These are phyloP conservation scores for Zanthoxylum bungeanum DNA, from an alignment of 345 rosid species.

Conservation along the genomic window DNA sequence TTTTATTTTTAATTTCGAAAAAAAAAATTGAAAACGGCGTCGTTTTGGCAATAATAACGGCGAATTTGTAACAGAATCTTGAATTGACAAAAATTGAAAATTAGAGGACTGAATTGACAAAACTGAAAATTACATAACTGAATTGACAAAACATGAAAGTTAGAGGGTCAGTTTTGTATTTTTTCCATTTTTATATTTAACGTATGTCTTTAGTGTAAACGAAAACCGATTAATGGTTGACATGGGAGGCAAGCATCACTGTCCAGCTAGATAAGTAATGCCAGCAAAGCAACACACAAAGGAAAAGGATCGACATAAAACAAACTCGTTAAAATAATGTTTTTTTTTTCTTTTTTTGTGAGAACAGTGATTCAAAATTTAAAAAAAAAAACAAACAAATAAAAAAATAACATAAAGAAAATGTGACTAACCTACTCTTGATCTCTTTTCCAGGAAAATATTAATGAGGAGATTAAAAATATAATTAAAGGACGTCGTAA, in stretches of 20 bases:
- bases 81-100: no score
- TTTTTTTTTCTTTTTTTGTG: neutral
- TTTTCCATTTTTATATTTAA: no score
- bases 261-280: slow-evolving; percentile 10
- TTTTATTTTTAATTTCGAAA: no score
- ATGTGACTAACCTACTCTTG: slow-evolving; percentile 11
- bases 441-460: no score
- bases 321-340: slow-evolving; percentile 18
- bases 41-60: no score
- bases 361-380: neutral
- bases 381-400: neutral
- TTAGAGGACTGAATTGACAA: no score
- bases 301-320: slow-evolving; percentile 16
- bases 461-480: no score
- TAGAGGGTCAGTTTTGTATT: neutral
- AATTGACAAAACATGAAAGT: no score
- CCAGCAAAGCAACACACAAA: slow-evolving; percentile 25
- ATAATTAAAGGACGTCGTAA: no score
- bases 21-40: no score
- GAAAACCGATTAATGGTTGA: neutral
- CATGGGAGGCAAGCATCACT: slow-evolving; percentile 22
- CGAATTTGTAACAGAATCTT: no score
- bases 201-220: neutral
- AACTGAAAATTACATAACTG: no score
- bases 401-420: slow-evolving; percentile 11